Percentiles rank a stretch among this genome's conserved stretches.
Conservation (phyloP, 2,329 filamentous ascomycete species). For the Aspergillus udagawae region DNA sequence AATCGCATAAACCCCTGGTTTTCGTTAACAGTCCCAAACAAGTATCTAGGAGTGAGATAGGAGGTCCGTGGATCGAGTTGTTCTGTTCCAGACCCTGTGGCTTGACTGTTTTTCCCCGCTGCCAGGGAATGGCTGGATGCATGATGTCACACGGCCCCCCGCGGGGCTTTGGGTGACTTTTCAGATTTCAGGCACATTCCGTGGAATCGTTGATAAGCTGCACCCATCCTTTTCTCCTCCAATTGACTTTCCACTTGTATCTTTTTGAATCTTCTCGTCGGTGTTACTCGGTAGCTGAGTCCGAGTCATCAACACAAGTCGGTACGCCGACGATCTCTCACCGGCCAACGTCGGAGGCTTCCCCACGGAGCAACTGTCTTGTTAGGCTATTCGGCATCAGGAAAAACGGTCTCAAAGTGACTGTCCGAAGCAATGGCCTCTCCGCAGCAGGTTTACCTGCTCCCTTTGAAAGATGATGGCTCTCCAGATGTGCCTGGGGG, state of each 20-base stretch:
- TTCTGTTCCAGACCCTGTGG: neutral
- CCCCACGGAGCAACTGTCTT: neutral
- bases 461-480: slow-evolving; percentile 88
- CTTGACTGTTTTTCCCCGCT: neutral
- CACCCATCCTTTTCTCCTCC: neutral
- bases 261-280: neutral
- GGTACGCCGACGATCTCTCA: neutral
- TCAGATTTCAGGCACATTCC: slow-evolving; percentile 11
- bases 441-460: slow-evolving; percentile 69
- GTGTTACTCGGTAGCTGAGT: neutral
- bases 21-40: neutral
- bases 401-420: neutral
- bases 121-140: neutral
- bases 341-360: neutral
- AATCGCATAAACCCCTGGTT: neutral
- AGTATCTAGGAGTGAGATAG: neutral
- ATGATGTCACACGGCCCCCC: slow-evolving; percentile 19
- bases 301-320: neutral
- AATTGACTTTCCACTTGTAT: neutral
- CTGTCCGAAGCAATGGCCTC: slow-evolving; percentile 6
- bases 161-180: slow-evolving; percentile 13
- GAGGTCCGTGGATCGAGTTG: neutral
- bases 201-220: neutral
- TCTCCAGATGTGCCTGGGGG: slow-evolving; percentile 82
- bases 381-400: neutral